These are phyloP conservation scores for Fusarium sp. DNA, from an alignment of 2,329 filamentous ascomycete species.

Conservation along the genomic window DNA sequence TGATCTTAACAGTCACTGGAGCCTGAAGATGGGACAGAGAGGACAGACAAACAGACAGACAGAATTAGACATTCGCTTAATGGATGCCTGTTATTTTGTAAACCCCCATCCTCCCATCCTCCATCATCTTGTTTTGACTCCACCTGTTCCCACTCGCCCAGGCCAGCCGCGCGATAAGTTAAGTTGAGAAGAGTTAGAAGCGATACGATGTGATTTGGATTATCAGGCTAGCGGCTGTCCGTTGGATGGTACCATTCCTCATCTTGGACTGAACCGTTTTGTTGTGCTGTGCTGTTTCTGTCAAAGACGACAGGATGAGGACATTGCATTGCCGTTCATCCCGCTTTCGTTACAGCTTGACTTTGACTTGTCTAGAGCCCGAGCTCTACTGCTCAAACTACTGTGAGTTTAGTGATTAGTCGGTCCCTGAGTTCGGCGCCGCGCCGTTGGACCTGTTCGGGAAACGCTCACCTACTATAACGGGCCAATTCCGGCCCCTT, in stretches of 20 bases:
- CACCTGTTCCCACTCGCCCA: slow-evolving; percentile 34
- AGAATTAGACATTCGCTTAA: background rate
- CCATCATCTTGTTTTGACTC: slow-evolving; percentile 37
- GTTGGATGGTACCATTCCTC: slow-evolving; percentile 31
- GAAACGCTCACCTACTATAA: slow-evolving; percentile 37
- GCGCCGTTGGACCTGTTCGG: slow-evolving; percentile 35
- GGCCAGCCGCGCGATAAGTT: slow-evolving; percentile 30
- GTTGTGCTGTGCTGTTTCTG: background rate
- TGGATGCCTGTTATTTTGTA: slow-evolving; percentile 9
- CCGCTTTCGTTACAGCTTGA: slow-evolving; percentile 11
- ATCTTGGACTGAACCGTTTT: slow-evolving; percentile 6
- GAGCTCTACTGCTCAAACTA: background rate
- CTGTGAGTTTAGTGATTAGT: background rate
- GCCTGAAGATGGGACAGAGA: background rate
- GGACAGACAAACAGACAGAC: background rate
- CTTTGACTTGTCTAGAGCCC: background rate
- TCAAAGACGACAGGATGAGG: slow-evolving; percentile 14
- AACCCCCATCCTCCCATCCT: slow-evolving; percentile 17
- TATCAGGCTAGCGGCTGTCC: slow-evolving; percentile 25
- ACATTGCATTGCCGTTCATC: slow-evolving; percentile 10
- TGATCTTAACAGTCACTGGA: slow-evolving; percentile 13
- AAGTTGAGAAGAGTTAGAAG: slow-evolving; percentile 4
- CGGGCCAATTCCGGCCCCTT: slow-evolving; percentile 42
- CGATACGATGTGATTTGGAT: slow-evolving; percentile 7
- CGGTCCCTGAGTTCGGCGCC: slow-evolving; percentile 2